A percentile compares a stretch with the other conserved stretches of the same genome.
Conservation (phyloP, 306 rosid genomes). For the Psophocarpus tetragonolobus region DNA sequence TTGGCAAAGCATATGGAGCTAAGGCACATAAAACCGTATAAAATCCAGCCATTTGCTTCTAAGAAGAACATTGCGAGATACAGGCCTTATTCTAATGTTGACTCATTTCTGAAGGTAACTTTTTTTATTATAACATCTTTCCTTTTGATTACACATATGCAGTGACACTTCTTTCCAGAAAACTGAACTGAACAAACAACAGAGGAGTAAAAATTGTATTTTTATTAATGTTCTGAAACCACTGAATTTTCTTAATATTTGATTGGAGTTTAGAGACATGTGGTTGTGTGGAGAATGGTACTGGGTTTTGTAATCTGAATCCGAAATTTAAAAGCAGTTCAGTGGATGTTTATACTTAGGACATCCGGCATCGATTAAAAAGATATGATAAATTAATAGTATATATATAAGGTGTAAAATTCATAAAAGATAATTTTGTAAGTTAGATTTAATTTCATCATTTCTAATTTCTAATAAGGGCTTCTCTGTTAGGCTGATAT, state of each 20-base stretch:
- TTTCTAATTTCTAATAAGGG: too few species aligned
- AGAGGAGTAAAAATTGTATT: background rate
- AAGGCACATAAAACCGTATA: conserved; percentile 39
- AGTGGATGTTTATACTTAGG: background rate
- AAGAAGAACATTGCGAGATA: conserved; percentile 51
- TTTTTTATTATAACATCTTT: background rate
- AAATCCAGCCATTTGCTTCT: conserved; percentile 44
- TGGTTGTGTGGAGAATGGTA: background rate
- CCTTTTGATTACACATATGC: background rate
- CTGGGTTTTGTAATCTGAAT: conserved; percentile 1
- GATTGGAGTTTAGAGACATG: background rate
- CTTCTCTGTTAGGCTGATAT: background rate
- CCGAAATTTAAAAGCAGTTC: background rate
- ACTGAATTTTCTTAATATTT: background rate
- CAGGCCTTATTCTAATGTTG: conserved; percentile 63
- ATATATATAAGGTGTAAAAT: too few species aligned
- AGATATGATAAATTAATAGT: too few species aligned
- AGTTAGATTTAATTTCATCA: too few species aligned
- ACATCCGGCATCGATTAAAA: too few species aligned
- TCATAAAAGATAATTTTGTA: too few species aligned
- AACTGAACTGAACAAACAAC: background rate
- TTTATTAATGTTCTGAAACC: background rate
- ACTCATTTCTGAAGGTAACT: conserved; percentile 58
- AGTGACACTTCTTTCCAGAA: background rate
- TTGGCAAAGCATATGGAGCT: conserved; percentile 44